phyloP scores from a whole-genome alignment of 2,329 filamentous ascomycete species.

The Dactylellina leptospora region DNA sequence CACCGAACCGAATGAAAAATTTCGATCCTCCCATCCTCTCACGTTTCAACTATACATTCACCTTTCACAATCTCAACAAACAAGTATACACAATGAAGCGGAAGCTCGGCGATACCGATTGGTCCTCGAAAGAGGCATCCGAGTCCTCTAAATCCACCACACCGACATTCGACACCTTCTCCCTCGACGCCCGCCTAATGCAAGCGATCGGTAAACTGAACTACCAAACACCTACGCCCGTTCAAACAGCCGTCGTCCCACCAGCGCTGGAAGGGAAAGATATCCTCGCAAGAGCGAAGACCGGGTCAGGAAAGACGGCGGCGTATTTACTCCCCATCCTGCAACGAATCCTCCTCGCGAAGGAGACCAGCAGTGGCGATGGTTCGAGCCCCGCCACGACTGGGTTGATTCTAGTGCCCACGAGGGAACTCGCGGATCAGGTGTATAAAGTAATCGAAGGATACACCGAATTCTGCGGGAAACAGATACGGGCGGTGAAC shows the following conservation, averaged over 20 bases:
- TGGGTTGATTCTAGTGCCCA: conserved; percentile 90
- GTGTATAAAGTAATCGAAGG: conserved; percentile 80
- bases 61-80: background rate
- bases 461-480: conserved; percentile 82
- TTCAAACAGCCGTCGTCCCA: conserved; percentile 88
- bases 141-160: conserved; percentile 58
- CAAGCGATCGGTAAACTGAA: conserved; percentile 85
- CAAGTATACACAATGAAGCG: conserved; percentile 65
- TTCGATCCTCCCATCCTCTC: conserved; percentile 3
- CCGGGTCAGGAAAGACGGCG: conserved; percentile 96
- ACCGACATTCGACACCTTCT: conserved; percentile 74
- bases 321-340: conserved; percentile 92
- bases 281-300: conserved; percentile 87
- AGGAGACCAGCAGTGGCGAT: conserved; percentile 60
- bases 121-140: conserved; percentile 60
- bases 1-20: conserved; percentile 14
- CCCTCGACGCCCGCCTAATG: conserved; percentile 83
- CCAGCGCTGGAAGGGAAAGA: conserved; percentile 86
- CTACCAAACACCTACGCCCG: conserved; percentile 85
- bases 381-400: conserved; percentile 66
- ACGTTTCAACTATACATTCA: background rate
- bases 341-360: conserved; percentile 81
- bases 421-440: conserved; percentile 91
- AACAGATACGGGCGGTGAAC: conserved; percentile 83
- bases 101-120: conserved; percentile 69